Conservation (phyloP, 2,329 filamentous ascomycete species). For the Colletotrichum sublineola region DNA sequence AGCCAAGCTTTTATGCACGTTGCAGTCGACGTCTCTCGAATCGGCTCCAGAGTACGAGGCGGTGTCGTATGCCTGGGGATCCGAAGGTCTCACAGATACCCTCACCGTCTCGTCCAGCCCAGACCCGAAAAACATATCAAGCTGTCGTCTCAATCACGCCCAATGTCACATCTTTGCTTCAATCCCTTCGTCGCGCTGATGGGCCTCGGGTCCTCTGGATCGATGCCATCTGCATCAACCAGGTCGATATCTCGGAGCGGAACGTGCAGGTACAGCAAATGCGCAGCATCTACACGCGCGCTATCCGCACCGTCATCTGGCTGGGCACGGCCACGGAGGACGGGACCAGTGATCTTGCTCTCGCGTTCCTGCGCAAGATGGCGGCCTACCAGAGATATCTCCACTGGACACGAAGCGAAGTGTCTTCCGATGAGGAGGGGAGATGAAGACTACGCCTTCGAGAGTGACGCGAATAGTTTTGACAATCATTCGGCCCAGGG, state of each 20-base stretch:
- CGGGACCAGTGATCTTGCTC: not conserved
- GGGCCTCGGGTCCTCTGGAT: conserved; percentile 30
- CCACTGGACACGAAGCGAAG: not conserved
- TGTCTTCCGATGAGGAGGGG: not conserved
- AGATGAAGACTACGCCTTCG: not conserved
- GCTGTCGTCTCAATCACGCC: not conserved
- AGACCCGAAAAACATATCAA: not conserved
- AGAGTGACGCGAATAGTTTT: not conserved
- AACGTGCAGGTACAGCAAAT: conserved; percentile 38
- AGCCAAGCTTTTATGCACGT: not conserved
- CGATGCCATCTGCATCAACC: conserved; percentile 35
- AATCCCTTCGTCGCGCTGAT: conserved; percentile 31
- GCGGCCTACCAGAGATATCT: not conserved
- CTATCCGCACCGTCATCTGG: conserved; percentile 34
- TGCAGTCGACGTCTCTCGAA: not conserved
- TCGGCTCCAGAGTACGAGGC: conserved; percentile 43
- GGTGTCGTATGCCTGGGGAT: conserved; percentile 46
- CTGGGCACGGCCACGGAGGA: conserved; percentile 14
- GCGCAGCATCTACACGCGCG: conserved; percentile 31
- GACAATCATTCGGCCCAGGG: not conserved
- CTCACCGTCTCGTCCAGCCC: not conserved
- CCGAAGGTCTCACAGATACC: not conserved
- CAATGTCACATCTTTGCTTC: conserved; percentile 5
- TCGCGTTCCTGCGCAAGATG: not conserved
- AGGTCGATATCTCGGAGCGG: conserved; percentile 35